Base-by-base conservation (phyloP, 768 basidiomycete species). In the Trametes meyenii region DNA sequence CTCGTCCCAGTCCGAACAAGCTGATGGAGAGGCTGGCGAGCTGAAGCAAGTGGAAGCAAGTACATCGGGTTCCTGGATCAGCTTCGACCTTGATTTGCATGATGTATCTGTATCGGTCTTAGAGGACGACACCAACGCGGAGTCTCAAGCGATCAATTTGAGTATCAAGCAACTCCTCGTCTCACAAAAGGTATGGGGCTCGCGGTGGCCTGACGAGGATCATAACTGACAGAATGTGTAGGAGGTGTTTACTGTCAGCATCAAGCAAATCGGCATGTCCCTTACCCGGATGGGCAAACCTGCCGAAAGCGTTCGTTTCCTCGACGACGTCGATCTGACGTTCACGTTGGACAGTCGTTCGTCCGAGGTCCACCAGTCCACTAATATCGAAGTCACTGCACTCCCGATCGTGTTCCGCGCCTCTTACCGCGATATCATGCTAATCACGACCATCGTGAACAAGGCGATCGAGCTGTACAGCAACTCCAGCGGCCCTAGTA, bases 371-470 rank as follows among this genome's bases (percentile, higher is more conserved):
- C 86, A 90, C 53, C 85, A 89, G 65, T 88, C 87, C 78, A 89
- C 89, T 11, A 93, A 81, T 68, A 88, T 98, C 60, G 95, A 97
- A 70, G 71, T 95, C n/a, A 78, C 82, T 17, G 77, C 86, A 24
- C 89, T 92, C 62, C 90, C 95, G 1, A 83, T 99, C 66, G 83
- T 98, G 55, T 89, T 99, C 73, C 85, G 97, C 24, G 94, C 94
- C n/a, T 98, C 96, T 0, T 94, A 95, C 69, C 85, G 93, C 19
- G 97, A 99, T 71, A 92, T 98, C 72, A 85, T 85, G 65, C 83
- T 98, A 65, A 98, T 98, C 65, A 87, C 83, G 48, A 78, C 86
- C 3, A 96, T 96, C 63, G 82, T 92, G 67, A 93, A 94, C 72
- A 93, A 89, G 63, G 97, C 94, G 0, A 75, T 92, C 38, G 88